These are phyloP conservation scores for Plantago elongata DNA, from an alignment of 257 asterid species.

Conservation along the genomic window DNA sequence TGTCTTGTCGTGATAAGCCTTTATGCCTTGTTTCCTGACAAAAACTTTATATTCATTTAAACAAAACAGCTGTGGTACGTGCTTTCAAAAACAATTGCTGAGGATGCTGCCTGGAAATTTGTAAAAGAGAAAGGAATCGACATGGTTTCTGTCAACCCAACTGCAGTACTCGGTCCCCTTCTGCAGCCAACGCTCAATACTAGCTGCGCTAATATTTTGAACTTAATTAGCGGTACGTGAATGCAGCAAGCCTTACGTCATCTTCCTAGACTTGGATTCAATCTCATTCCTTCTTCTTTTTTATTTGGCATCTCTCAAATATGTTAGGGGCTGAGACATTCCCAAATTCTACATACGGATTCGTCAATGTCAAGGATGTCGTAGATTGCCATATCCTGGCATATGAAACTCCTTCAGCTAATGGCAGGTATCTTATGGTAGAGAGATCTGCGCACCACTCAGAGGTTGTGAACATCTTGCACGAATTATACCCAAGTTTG, in stretches of 20 bases:
- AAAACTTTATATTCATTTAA: background rate
- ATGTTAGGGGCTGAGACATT: conserved; percentile 46
- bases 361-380: conserved; percentile 55
- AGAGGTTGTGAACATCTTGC: conserved; percentile 34
- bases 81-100: conserved; percentile 71
- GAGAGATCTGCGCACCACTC: conserved; percentile 50
- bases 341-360: conserved; percentile 32
- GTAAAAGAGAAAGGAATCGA: conserved; percentile 50
- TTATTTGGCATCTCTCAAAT: background rate
- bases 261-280: background rate
- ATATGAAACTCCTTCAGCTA: conserved; percentile 51
- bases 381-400: conserved; percentile 53
- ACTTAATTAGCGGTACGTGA: conserved; percentile 39
- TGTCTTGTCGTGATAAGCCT: background rate
- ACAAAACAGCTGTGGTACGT: conserved; percentile 65
- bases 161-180: conserved; percentile 63
- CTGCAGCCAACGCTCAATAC: conserved; percentile 63
- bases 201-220: conserved; percentile 42
- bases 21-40: background rate
- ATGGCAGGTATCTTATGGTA: conserved; percentile 50
- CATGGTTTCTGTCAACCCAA: conserved; percentile 55
- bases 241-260: background rate
- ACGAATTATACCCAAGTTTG: conserved; percentile 35
- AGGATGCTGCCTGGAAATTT: conserved; percentile 65
- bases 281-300: too few relatives aligned